Conservation (phyloP, 768 basidiomycete genomes). For the Mycena leptocephala region DNA sequence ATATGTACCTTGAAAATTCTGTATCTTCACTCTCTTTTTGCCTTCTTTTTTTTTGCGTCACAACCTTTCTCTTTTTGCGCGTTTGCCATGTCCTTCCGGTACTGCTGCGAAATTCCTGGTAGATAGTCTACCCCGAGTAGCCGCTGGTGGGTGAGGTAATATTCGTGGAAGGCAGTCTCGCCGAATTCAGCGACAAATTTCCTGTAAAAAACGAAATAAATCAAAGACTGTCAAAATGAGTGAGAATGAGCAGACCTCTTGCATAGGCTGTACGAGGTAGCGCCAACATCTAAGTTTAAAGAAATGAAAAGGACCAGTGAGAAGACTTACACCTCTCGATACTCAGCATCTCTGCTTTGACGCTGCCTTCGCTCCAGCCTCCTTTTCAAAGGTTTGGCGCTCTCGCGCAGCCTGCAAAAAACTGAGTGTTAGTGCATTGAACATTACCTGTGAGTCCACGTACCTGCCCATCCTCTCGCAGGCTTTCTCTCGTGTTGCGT, state of each 20-base stretch:
- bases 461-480: neutral
- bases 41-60: neutral
- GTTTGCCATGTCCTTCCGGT: slow-evolving; percentile 2
- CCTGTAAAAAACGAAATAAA: too few relatives aligned
- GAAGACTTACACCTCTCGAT: neutral
- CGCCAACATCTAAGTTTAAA: too few relatives aligned
- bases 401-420: neutral
- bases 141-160: neutral
- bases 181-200: neutral
- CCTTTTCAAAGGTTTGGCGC: neutral
- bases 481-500: neutral
- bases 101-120: neutral
- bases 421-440: neutral
- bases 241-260: too few relatives aligned
- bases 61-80: neutral
- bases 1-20: neutral
- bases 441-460: neutral
- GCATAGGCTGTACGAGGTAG: too few relatives aligned
- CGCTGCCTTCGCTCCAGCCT: neutral
- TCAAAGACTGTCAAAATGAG: too few relatives aligned
- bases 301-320: neutral
- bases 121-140: neutral
- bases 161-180: neutral
- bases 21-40: neutral
- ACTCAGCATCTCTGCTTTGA: neutral